phyloP scores from a whole-genome alignment of 2,329 filamentous ascomycete genomes.

The Fusarium sp. region DNA sequence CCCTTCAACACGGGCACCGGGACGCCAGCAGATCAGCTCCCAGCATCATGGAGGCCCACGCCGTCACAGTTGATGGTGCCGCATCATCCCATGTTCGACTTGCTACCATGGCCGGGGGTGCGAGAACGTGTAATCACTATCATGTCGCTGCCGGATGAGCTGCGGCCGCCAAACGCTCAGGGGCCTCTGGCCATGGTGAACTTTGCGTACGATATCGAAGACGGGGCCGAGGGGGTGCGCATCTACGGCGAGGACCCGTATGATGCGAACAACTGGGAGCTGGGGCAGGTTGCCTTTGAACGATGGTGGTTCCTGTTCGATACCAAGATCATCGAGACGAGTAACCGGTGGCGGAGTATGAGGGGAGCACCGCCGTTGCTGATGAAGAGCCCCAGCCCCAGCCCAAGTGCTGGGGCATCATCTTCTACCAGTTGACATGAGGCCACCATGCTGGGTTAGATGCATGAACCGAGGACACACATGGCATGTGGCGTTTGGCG shows the following conservation, averaged over 20 bases:
- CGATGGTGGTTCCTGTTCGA: conserved; percentile 76
- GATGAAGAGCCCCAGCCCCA: conserved; percentile 27
- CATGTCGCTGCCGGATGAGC: conserved; percentile 63
- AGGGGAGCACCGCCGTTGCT: conserved; percentile 60
- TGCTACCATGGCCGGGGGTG: conserved; percentile 71
- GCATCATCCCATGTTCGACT: conserved; percentile 72
- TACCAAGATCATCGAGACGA: conserved; percentile 65
- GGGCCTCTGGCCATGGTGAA: conserved; percentile 65
- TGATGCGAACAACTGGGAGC: conserved; percentile 67
- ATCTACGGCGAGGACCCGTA: conserved; percentile 67
- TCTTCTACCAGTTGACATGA: conserved; percentile 6
- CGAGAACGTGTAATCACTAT: conserved; percentile 69
- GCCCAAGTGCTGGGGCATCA: conserved; percentile 13
- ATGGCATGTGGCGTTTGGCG: not conserved
- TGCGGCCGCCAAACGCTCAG: conserved; percentile 64
- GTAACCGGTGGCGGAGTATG: conserved; percentile 65
- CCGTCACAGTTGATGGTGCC: conserved; percentile 63
- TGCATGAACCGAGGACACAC: not conserved
- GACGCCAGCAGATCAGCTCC: conserved; percentile 58
- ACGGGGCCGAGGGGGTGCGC: conserved; percentile 65
- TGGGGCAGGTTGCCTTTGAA: conserved; percentile 71
- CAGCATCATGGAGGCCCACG: conserved; percentile 66
- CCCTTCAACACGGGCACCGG: conserved; percentile 59
- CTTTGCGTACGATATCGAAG: conserved; percentile 72
- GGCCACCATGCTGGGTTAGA: not conserved